These are phyloP conservation scores for Sechiopsis laciniata DNA, from an alignment of 306 rosid species.

Conservation along the genomic window DNA sequence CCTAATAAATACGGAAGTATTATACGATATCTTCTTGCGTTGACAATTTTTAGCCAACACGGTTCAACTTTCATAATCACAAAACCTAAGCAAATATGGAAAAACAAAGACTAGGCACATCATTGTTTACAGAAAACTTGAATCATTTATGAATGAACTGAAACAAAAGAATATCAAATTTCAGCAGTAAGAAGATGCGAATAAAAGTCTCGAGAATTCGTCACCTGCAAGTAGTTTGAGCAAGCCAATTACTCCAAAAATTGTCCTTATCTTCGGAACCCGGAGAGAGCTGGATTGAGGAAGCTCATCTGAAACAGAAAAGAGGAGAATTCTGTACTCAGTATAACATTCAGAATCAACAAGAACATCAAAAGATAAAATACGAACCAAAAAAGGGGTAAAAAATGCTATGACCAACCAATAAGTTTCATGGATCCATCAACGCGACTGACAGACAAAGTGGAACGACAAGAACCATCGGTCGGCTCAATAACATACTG, in stretches of 20 bases:
- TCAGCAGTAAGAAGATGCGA: not conserved
- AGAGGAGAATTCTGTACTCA: not conserved
- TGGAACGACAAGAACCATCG: constrained; percentile 77
- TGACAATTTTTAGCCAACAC: constrained; percentile 6
- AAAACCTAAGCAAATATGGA: not conserved
- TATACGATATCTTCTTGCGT: not conserved
- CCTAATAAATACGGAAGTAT: not conserved
- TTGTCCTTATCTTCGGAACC: constrained; percentile 66
- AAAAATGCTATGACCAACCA: constrained; percentile 36
- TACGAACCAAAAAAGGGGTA: not conserved
- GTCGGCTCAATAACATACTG: constrained; percentile 85
- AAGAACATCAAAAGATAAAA: constrained; percentile 10
- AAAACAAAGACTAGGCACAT: not conserved
- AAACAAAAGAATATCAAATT: not conserved
- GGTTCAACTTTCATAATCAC: not conserved
- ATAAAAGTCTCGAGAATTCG: constrained; percentile 1
- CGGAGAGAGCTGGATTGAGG: constrained; percentile 60
- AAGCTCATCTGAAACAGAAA: constrained; percentile 47
- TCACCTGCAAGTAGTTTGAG: constrained; percentile 81
- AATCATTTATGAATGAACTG: not conserved
- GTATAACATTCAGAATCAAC: not conserved
- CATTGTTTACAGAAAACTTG: not conserved
- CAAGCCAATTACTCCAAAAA: constrained; percentile 81
- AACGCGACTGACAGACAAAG: constrained; percentile 58
- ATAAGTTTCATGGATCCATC: constrained; percentile 84